Evolutionary conservation across 2,329 filamentous ascomycete genomes (phyloP).

Genomic region (Colletotrichum theobromicola): DNA sequence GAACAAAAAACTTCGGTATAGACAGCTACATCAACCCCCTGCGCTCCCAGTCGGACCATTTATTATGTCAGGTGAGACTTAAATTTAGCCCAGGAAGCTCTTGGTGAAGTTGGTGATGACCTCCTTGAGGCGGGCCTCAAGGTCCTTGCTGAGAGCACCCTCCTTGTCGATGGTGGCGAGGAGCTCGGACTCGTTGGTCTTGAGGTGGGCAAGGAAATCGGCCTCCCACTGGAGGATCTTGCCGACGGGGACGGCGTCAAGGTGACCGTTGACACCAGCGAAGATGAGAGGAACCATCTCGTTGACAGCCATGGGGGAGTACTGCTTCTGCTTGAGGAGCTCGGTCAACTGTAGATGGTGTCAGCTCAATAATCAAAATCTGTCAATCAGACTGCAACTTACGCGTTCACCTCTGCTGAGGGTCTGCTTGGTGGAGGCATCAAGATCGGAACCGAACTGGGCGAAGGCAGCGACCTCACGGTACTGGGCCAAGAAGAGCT

Average conservation of each 20-base stretch:
- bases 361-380: not conserved
- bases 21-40: conserved; percentile 45
- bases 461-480: conserved; percentile 99
- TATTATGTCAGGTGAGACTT: conserved; percentile 33
- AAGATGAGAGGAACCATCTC: conserved; percentile 99
- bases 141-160: conserved; percentile 93
- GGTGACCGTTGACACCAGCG: conserved; percentile 97
- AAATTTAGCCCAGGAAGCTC: conserved; percentile 75
- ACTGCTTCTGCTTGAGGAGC: conserved; percentile 99
- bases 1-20: conserved; percentile 56
- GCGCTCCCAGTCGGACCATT: conserved; percentile 28
- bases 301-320: conserved; percentile 97
- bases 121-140: conserved; percentile 83
- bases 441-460: conserved; percentile 99
- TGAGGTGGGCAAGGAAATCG: conserved; percentile 92
- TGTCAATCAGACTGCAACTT: conserved; percentile 44
- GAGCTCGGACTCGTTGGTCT: conserved; percentile 86
- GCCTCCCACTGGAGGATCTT: conserved; percentile 94
- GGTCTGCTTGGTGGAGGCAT: conserved; percentile 98
- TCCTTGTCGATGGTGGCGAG: conserved; percentile 91
- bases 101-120: conserved; percentile 84
- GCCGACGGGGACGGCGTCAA: conserved; percentile 86
- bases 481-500: conserved; percentile 99
- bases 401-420: conserved; percentile 97
- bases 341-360: conserved; percentile 72